Conservation (phyloP, 2,329 filamentous ascomycete species). For the Chrysosphaeria jannelii region DNA sequence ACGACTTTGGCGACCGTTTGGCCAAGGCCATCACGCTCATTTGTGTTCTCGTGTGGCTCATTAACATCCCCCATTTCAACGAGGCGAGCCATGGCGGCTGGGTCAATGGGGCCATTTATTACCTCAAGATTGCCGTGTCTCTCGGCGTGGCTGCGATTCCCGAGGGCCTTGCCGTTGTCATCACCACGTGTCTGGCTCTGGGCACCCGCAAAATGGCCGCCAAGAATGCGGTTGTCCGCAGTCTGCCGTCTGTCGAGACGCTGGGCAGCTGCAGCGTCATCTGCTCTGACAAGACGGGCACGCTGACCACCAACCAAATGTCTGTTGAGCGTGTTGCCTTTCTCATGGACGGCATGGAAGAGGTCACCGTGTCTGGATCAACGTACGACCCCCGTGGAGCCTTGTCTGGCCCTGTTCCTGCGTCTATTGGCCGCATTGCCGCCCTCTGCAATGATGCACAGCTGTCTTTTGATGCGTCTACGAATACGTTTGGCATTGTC, state of each 20-base stretch:
- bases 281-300: conserved; percentile 97
- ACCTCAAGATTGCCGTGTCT: conserved; percentile 95
- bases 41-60: conserved; percentile 87
- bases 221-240: conserved; percentile 92
- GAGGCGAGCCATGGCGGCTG: conserved; percentile 81
- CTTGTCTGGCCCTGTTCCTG: no score
- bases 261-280: conserved; percentile 97
- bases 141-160: conserved; percentile 94
- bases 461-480: conserved; percentile 53
- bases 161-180: conserved; percentile 89
- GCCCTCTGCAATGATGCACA: conserved; percentile 72
- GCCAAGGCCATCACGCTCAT: conserved; percentile 97
- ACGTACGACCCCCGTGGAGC: conserved; percentile 66
- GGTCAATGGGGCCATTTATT: conserved; percentile 95
- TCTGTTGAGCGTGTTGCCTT: conserved; percentile 84
- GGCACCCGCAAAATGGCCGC: conserved; percentile 97
- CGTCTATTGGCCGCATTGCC: conserved; percentile 35
- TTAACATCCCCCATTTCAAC: conserved; percentile 93
- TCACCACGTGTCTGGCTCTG: conserved; percentile 89
- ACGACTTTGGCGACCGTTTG: conserved; percentile 84
- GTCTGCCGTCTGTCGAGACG: conserved; percentile 86
- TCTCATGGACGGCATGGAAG: conserved; percentile 46
- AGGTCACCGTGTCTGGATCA: conserved; percentile 72
- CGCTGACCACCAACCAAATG: conserved; percentile 97
- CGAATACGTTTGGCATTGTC: conserved; percentile 45